Percentiles rank a stretch among this genome's conserved stretches.
phyloP scores from a whole-genome alignment of 352 stramenopile species.

The Pythium rhizo-oryzae region DNA sequence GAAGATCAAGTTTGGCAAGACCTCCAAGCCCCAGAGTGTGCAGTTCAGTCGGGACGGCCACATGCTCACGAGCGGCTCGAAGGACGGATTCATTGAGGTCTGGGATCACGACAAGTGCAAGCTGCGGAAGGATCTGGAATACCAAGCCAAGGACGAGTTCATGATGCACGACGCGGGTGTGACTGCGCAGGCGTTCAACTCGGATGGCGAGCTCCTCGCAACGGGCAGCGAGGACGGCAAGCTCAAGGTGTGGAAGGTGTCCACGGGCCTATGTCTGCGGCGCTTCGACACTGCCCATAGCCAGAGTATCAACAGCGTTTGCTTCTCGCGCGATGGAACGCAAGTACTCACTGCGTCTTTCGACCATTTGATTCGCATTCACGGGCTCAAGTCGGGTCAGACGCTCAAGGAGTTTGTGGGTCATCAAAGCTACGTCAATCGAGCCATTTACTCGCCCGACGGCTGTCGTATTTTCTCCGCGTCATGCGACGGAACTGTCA shows the following conservation, averaged over 20 bases:
- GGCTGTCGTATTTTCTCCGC: slow-evolving; percentile 82
- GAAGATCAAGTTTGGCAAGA: slow-evolving; percentile 92
- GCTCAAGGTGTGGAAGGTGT: slow-evolving; percentile 94
- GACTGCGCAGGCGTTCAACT: slow-evolving; percentile 86
- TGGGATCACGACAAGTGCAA: slow-evolving; percentile 93
- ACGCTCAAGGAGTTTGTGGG: slow-evolving; percentile 95
- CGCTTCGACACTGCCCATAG: slow-evolving; percentile 87
- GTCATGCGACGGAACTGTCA: slow-evolving; percentile 92
- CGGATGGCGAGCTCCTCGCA: slow-evolving; percentile 87
- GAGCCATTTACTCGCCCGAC: slow-evolving; percentile 77
- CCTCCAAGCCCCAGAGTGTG: slow-evolving; percentile 77
- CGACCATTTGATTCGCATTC: slow-evolving; percentile 91
- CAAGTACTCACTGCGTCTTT: slow-evolving; percentile 91
- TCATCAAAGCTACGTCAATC: slow-evolving; percentile 93
- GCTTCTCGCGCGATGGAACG: slow-evolving; percentile 90
- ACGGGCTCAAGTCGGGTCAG: slow-evolving; percentile 91
- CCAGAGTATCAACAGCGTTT: slow-evolving; percentile 83
- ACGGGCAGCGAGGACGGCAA: slow-evolving; percentile 86
- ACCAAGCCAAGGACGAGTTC: slow-evolving; percentile 93
- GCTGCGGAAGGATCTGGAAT: slow-evolving; percentile 91
- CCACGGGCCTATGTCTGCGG: slow-evolving; percentile 88
- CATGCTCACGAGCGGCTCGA: slow-evolving; percentile 92
- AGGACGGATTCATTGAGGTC: slow-evolving; percentile 95
- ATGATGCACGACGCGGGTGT: slow-evolving; percentile 92
- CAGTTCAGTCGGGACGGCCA: slow-evolving; percentile 89